Evolutionary conservation across 2,329 filamentous ascomycete species (phyloP), one percentile per base, ranked within the genome.

Genomic region (Knufia petricola): DNA sequence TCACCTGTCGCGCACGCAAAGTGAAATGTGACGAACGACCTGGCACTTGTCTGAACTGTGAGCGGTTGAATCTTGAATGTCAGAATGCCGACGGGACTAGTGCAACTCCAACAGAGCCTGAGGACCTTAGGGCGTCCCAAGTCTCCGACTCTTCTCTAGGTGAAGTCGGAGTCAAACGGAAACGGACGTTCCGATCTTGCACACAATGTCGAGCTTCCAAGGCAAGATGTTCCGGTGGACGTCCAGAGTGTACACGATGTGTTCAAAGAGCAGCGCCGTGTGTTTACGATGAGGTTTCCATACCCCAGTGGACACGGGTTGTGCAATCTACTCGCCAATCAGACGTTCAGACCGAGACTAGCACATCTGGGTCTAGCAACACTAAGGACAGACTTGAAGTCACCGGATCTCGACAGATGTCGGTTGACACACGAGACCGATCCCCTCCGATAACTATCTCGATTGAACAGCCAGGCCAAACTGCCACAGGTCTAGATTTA

Each of bases 41-140:
- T n/a, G 51, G 44, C 10, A 38, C 26, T 17, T 52, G 51, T 36
- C 39, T 41, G 10, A 52, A 50, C 20, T 52, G 51, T 34, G 51
- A 50, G 38, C 31, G 47, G 7, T 30, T 46, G 10, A 71, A 73
- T 58, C 77, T 78, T 62, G 72, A 68, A 57, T 83, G 79, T 56
- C 77, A 78, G 17, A 43, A 36, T 21, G 28, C 28, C 21, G 46
- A 43, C 20, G 37, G 46, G 10, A 36, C 46, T 7, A 42, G 20
- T n/a, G 19, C 13, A 9, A 15, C 28, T 31, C 28, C 40, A 10
- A 10, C 46, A 17, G 9, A 20, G 9, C 13, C 30, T 13, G 38
- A 31, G 4, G 17, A 9, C 13, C 23, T 8, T 9, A 23, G 30
- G 13, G 20, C 34, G 9, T 23, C 30, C n/a, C 15, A 12, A 7